These are phyloP conservation scores for Colletotrichum tropicale DNA, from an alignment of 2,329 filamentous ascomycete species.

Conservation along the genomic window DNA sequence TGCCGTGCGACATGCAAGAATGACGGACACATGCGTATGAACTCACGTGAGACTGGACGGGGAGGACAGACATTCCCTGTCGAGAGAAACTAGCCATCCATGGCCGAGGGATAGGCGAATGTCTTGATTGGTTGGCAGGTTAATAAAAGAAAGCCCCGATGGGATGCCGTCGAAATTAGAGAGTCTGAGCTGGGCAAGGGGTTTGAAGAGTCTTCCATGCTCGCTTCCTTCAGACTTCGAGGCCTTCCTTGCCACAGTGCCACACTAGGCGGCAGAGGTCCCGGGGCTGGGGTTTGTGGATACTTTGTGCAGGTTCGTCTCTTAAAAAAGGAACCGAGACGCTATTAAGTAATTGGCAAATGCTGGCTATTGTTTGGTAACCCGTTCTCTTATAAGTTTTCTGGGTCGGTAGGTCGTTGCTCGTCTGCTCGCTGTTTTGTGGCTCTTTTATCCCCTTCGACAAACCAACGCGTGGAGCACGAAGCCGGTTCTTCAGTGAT, in stretches of 20 bases:
- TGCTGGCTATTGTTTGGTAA: background rate
- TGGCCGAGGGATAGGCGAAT: background rate
- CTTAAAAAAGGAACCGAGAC: background rate
- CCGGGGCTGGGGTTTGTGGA: slow-evolving; percentile 3
- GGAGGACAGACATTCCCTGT: background rate
- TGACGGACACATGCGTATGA: background rate
- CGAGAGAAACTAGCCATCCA: background rate
- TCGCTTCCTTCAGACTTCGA: background rate
- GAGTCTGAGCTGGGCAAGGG: background rate
- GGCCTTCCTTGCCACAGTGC: background rate
- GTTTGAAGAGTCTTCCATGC: background rate
- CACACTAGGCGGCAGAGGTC: background rate
- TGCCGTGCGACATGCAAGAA: background rate
- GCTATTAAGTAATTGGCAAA: slow-evolving; percentile 3
- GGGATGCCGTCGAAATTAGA: background rate
- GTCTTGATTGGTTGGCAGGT: background rate
- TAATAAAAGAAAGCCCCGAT: background rate
- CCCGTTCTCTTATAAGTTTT: background rate
- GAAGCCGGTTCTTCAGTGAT: slow-evolving; percentile 10
- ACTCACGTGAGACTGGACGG: background rate
- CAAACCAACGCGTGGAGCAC: background rate
- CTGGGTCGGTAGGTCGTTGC: background rate
- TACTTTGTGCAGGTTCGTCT: background rate
- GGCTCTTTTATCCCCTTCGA: background rate
- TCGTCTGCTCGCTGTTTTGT: background rate